Conservation (phyloP, 108 stramenopile genomes). For the Chaetoceros tenuissimus region DNA sequence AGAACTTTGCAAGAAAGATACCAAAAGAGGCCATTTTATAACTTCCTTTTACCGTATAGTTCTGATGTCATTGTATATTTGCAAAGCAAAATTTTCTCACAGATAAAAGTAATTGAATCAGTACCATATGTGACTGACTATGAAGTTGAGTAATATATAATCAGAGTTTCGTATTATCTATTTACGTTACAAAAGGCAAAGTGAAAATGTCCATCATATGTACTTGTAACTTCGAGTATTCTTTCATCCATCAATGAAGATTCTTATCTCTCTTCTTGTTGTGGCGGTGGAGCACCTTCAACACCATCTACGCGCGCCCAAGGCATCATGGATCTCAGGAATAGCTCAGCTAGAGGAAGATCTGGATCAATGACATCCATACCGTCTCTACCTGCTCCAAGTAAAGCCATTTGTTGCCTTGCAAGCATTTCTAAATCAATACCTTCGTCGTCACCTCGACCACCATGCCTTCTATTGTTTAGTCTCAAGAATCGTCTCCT, state of each 20-base stretch:
- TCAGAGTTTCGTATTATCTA: background rate
- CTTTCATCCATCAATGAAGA: too few relatives aligned
- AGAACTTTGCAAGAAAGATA: too few relatives aligned
- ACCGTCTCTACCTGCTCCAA: conserved; percentile 16
- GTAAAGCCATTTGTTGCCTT: conserved; percentile 6
- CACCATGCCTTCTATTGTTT: conserved; percentile 9
- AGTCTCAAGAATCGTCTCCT: conserved; percentile 50
- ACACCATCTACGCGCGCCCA: conserved; percentile 81
- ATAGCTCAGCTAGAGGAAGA: conserved; percentile 62
- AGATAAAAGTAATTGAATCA: background rate
- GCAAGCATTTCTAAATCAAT: conserved; percentile 2
- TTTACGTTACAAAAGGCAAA: too few relatives aligned
- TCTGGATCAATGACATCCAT: conserved; percentile 59
- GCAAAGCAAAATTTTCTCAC: background rate
- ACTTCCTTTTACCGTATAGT: too few relatives aligned
- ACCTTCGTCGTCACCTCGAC: conserved; percentile 2
- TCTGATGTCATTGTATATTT: background rate
- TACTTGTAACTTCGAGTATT: too few relatives aligned
- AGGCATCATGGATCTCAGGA: conserved; percentile 61
- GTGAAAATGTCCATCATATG: too few relatives aligned
- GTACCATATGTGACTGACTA: background rate
- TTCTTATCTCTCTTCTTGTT: too few relatives aligned
- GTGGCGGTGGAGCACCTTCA: too few relatives aligned
- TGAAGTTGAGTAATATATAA: background rate
- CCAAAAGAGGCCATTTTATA: too few relatives aligned